These are phyloP conservation scores for Pelargonium cotyledonis DNA, from an alignment of 441 rosid species.

Conservation along the genomic window DNA sequence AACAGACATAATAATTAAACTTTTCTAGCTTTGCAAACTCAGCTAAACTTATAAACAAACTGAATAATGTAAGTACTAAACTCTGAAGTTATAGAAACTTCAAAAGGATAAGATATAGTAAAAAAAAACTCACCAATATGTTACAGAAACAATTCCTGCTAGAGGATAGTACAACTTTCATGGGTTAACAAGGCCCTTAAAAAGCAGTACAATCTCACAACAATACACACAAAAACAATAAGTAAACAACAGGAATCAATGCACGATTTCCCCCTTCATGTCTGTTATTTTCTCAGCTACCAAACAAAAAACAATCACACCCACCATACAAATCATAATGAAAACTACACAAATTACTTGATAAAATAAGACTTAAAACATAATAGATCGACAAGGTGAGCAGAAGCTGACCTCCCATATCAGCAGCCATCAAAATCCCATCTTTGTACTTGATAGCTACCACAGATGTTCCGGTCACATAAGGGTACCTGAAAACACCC, in stretches of 20 bases:
- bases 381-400: not conserved
- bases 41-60: no score
- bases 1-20: no score
- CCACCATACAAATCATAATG: not conserved
- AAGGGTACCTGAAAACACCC: conserved; percentile 37
- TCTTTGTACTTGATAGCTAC: conserved; percentile 88
- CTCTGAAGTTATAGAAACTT: no score
- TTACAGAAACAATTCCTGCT: no score
- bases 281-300: not conserved
- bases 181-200: not conserved
- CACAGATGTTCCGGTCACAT: conserved; percentile 83
- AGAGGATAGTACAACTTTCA: no score
- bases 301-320: not conserved
- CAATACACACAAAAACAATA: not conserved
- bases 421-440: conserved; percentile 94
- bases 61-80: no score
- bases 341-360: not conserved
- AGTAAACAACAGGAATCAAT: not conserved
- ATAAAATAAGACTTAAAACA: not conserved
- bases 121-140: no score
- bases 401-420: conserved; percentile 67
- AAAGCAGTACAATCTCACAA: not conserved
- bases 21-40: no score
- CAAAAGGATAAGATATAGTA: no score
- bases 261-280: not conserved